Evolutionary conservation across 306 rosid species (phyloP), one percentile per base, ranked within the genome.

Genomic region (Adenanthera pavonina): DNA sequence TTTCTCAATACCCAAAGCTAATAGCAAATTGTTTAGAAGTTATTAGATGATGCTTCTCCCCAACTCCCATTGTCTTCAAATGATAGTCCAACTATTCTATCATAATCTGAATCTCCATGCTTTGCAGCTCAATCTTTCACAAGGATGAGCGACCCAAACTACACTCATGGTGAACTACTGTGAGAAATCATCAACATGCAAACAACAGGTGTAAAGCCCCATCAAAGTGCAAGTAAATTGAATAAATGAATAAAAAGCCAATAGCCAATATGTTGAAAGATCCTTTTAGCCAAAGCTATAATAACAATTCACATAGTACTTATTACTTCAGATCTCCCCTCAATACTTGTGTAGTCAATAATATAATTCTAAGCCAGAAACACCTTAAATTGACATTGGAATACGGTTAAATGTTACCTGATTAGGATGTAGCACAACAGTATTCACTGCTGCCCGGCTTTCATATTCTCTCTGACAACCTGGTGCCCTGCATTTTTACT

Each of bases 401-500:
- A 78, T 60, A 62, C 13, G 35, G 75, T n/a, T 79, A 76, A 67
- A 78, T 44, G 9, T 77, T 57, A 95, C 99, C 97, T 95, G 98
- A 86, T 95, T 95, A 20, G 97, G 98, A 84, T 95, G 99, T 40
- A 95, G 90, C 79, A 95, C 99, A 86, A 95, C 98, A 78, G 98
- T 92, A 88, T 95, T 93, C 82, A 93, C 98, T 43, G 99, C 97
- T 34, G 94, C 99, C 57, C 99, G 97, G 69, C 98, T 95, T 91
- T 95, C 99, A 83, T 95, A 95, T 84, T 95, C 99, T 87, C 99
- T 89, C 85, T 95, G 99, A 87, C 97, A 95, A 80, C 97, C 98
- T 14, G 98, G 98, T 25, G 99, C 99, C 89, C 99, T 93, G 87
- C 76, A 69, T 66, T 84, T 25, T 25, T 25, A 25, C 1, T 25